A percentile compares a stretch with the other conserved stretches of the same genome.
These are phyloP conservation scores for Xylariomycetidae sp. DNA, from an alignment of 2,329 filamentous ascomycete species.

Conservation along the genomic window DNA sequence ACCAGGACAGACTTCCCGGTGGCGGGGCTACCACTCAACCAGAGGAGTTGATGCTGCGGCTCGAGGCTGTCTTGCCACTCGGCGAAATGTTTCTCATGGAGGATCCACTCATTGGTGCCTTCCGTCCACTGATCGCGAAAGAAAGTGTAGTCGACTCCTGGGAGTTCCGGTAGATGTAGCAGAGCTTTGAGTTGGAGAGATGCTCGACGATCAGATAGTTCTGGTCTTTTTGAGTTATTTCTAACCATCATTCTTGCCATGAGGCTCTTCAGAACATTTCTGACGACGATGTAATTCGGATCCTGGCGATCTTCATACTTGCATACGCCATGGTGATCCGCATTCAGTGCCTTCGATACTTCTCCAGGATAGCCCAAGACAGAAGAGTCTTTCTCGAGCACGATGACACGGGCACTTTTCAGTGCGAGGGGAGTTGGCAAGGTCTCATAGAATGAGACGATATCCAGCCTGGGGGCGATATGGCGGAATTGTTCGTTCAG, in stretches of 20 bases:
- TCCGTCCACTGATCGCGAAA: conserved; percentile 11
- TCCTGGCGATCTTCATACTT: conserved; percentile 32
- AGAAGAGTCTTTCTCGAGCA: conserved; percentile 31
- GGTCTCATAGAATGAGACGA: conserved; percentile 25
- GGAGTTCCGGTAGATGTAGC: conserved; percentile 7
- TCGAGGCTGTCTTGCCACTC: conserved; percentile 5
- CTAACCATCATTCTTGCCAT: conserved; percentile 6
- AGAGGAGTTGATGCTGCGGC: conserved; percentile 4
- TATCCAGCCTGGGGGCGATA: conserved; percentile 15
- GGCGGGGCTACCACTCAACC: conserved; percentile 8
- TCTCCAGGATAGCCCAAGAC: conserved; percentile 36
- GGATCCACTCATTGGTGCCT: conserved; percentile 10
- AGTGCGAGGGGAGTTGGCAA: conserved; percentile 9
- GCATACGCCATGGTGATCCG: conserved; percentile 36
- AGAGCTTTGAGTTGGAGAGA: conserved; percentile 6
- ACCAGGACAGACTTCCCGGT: conserved; percentile 15
- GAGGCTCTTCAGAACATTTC: conserved; percentile 23
- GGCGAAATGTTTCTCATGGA: conserved; percentile 1
- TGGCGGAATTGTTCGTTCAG: conserved; percentile 26
- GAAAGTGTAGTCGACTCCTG: conserved; percentile 11
- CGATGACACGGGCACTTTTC: conserved; percentile 7
- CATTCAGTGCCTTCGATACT: conserved; percentile 29
- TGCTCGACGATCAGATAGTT: background rate
- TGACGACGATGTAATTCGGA: conserved; percentile 30
- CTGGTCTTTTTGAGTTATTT: background rate